Conservation (phyloP, 495 filamentous ascomycete species). For the Aspergillus bertholletiae region DNA sequence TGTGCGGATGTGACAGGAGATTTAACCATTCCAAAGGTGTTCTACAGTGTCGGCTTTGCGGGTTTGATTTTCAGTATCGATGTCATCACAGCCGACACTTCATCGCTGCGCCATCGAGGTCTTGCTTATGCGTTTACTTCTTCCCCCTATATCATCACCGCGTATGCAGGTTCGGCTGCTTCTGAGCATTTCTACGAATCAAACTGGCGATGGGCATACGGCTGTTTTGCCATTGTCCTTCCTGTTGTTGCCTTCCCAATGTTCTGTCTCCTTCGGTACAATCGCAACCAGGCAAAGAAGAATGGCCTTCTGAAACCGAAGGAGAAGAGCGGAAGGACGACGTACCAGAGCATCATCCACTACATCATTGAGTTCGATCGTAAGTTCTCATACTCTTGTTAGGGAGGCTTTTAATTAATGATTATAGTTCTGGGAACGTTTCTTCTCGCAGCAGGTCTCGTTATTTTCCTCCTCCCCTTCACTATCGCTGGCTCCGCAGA, state of each 20-base stretch:
- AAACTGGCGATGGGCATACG: conserved; percentile 60
- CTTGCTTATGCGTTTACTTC: conserved; percentile 55
- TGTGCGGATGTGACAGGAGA: no score
- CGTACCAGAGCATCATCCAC: conserved; percentile 39
- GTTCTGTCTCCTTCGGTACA: conserved; percentile 41
- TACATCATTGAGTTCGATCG: conserved; percentile 59
- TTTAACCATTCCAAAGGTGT: no score
- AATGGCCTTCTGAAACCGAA: conserved; percentile 30
- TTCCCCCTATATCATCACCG: conserved; percentile 51
- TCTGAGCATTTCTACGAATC: conserved; percentile 45
- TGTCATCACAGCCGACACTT: conserved; percentile 62
- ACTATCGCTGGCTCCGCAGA: conserved; percentile 43
- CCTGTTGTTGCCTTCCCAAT: conserved; percentile 52
- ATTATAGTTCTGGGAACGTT: conserved; percentile 50
- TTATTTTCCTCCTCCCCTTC: conserved; percentile 61
- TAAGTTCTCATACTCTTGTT: conserved; percentile 12
- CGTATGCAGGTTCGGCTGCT: conserved; percentile 23
- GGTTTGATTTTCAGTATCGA: conserved; percentile 53
- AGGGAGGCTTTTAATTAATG: not conserved
- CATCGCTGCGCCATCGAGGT: conserved; percentile 54
- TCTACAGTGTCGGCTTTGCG: conserved; percentile 53
- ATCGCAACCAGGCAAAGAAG: conserved; percentile 54
- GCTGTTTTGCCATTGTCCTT: conserved; percentile 55
- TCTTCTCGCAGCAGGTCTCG: conserved; percentile 54
- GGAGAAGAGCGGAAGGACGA: conserved; percentile 34